A percentile compares a stretch with the other conserved stretches of the same genome.
Evolutionary conservation across 331 rosid species (phyloP).

Genomic region (Acacia pycnantha): DNA sequence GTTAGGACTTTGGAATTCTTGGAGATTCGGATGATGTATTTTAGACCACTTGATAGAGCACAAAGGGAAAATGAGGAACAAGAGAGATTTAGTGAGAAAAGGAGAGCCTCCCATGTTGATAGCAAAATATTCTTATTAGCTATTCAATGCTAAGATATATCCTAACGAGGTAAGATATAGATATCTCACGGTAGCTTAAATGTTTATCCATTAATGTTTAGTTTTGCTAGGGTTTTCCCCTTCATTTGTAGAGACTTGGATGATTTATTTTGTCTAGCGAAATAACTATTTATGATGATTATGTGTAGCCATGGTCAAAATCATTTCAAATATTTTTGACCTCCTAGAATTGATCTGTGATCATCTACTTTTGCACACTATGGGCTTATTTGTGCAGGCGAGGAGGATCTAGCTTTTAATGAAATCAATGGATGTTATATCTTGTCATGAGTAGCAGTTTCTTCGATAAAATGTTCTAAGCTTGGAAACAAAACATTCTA

Average conservation of each 20-base stretch:
- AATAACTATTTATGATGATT: not conserved
- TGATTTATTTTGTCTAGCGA: not conserved
- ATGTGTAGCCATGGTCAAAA: not conserved
- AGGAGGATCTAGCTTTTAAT: not conserved
- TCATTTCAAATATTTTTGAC: conserved; percentile 18
- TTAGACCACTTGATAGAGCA: no score
- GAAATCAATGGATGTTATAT: conserved; percentile 1
- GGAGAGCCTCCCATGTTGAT: no score
- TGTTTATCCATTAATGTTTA: no score
- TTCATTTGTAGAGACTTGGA: not conserved
- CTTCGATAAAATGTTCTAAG: not conserved
- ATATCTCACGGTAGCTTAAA: no score
- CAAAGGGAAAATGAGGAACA: no score
- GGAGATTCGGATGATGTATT: no score
- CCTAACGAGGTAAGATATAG: no score
- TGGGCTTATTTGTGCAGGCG: not conserved
- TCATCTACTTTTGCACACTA: not conserved
- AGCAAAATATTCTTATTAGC: no score
- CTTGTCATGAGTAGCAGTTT: conserved; percentile 14
- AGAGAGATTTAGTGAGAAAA: no score
- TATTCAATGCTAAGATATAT: no score
- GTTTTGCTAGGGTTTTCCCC: not conserved
- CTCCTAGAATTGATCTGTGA: not conserved
- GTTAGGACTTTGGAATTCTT: no score
- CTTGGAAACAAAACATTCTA: conserved; percentile 1